Evolutionary conservation across 116 monocot genomes (phyloP), one percentile per base, ranked within the genome.

Genomic region (Zostera marina): DNA sequence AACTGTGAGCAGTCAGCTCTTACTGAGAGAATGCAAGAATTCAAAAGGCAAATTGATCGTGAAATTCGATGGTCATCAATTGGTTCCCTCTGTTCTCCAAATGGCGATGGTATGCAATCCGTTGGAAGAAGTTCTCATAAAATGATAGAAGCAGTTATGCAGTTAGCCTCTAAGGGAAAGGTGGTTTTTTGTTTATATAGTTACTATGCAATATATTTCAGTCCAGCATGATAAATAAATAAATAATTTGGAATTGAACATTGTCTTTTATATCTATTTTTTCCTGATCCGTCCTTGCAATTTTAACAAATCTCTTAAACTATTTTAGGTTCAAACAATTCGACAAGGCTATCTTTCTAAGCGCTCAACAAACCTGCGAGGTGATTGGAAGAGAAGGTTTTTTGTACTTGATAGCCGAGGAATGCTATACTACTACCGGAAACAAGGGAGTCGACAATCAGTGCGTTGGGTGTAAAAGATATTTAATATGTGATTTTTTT

Each of bases 381-480:
- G 83, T 59, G 98, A 99, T 54, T 99, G 98, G 98, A 99, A 99
- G 65, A 78, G 98, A 77, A 78, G 98, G 44, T 99, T 99, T 73
- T 99, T 99, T 75, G 98, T 99, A 58, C 83, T 99, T 53, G 98
- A 99, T 64, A 99, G 91, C 69, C 83, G 91, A 44, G 98, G 98
- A 73, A 99, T 99, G 98, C 54, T 99, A 62, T 99, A 99, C 65
- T 99, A 99, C 59, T 99, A 99, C 53, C 81, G 98, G 32, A 99
- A 90, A 64, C 87, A 90, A 63, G 77, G 66, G 51, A 81, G 72
- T 73, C 74, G 87, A 17, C 73, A 79, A 79, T 91, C 98, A 51
- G 98, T 99, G 87, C 59, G 98, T 78, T 22, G 5, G 21, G 21
- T 39, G 5, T 14, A 14, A 3, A 56, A 38, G 38, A 40, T 32